Percentiles rank a stretch among this genome's conserved stretches.
phyloP scores from a whole-genome alignment of 2,329 filamentous ascomycete genomes.

The Exophiala phaeomuriformis region DNA sequence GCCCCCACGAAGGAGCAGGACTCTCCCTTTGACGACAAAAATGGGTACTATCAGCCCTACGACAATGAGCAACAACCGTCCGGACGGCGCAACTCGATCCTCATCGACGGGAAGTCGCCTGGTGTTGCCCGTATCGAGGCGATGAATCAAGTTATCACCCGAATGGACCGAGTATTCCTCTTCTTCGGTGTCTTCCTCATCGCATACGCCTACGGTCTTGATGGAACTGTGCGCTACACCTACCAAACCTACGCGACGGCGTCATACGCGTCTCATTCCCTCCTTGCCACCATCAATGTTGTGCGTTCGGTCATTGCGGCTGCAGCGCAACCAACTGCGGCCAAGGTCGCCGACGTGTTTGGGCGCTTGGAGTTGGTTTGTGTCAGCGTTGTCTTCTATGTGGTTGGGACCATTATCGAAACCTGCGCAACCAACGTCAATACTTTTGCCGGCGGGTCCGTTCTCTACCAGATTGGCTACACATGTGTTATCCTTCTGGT shows the following conservation, averaged over 20 bases:
- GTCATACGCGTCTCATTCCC: conserved; percentile 47
- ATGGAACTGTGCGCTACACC: conserved; percentile 18
- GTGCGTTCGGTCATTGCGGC: conserved; percentile 54
- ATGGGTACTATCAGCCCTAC: not conserved
- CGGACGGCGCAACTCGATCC: conserved; percentile 17
- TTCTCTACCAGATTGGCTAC: conserved; percentile 58
- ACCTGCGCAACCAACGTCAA: conserved; percentile 44
- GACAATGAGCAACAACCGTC: not conserved
- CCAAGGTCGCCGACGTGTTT: conserved; percentile 57
- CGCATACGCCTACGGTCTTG: conserved; percentile 50
- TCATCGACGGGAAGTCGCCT: conserved; percentile 35
- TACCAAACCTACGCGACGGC: conserved; percentile 48
- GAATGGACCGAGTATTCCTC: conserved; percentile 48
- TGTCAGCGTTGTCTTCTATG: conserved; percentile 51
- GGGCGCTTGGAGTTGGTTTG: conserved; percentile 54
- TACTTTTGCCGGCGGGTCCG: conserved; percentile 51
- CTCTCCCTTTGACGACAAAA: not conserved
- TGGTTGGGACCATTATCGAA: conserved; percentile 51
- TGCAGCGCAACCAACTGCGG: conserved; percentile 51
- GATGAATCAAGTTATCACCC: conserved; percentile 47
- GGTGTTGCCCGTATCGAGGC: conserved; percentile 56
- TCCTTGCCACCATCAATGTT: conserved; percentile 53
- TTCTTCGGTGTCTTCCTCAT: conserved; percentile 57
- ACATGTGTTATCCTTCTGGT: conserved; percentile 55
- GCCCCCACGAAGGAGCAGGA: conserved; percentile 1